Evolutionary conservation across 805 yeast genomes (phyloP).

Genomic region (Zygosaccharomyces siamensis): DNA sequence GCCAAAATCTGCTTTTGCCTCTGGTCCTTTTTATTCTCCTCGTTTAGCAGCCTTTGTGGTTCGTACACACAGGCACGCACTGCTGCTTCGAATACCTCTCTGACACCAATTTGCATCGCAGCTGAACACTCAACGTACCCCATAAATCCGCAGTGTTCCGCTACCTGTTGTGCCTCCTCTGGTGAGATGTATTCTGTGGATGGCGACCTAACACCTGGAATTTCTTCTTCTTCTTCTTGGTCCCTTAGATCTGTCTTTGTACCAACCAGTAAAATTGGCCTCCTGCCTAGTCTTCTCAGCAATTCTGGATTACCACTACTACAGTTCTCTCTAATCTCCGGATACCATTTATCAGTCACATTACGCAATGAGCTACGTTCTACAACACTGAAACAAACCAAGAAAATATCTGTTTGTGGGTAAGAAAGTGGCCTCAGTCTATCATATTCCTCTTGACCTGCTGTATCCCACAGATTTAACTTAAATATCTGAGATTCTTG

Average conservation of each 20-base stretch:
- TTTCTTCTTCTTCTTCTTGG: constrained; percentile 67
- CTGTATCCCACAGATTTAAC: constrained; percentile 92
- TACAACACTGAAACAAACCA: constrained; percentile 80
- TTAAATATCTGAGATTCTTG: constrained; percentile 60
- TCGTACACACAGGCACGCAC: constrained; percentile 56
- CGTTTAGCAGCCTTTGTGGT: constrained; percentile 41
- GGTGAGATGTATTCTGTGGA: constrained; percentile 50
- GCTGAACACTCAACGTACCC: constrained; percentile 87
- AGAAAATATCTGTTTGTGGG: constrained; percentile 86
- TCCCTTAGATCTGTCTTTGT: constrained; percentile 86
- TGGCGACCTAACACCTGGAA: constrained; percentile 12
- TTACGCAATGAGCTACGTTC: constrained; percentile 77
- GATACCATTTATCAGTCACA: constrained; percentile 77
- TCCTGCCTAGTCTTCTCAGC: constrained; percentile 17
- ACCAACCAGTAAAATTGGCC: constrained; percentile 67
- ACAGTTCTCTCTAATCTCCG: constrained; percentile 82
- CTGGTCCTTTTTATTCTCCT: constrained; percentile 3
- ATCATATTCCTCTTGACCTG: constrained; percentile 92
- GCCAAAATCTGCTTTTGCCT: neutral
- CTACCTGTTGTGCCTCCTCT: constrained; percentile 60
- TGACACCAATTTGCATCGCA: constrained; percentile 80
- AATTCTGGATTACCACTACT: constrained; percentile 43
- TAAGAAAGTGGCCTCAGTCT: constrained; percentile 83
- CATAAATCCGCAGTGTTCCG: constrained; percentile 66
- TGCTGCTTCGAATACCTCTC: constrained; percentile 78